phyloP scores from a whole-genome alignment of 1,284 basidiomycete species.

The Blastosporella zonata region DNA sequence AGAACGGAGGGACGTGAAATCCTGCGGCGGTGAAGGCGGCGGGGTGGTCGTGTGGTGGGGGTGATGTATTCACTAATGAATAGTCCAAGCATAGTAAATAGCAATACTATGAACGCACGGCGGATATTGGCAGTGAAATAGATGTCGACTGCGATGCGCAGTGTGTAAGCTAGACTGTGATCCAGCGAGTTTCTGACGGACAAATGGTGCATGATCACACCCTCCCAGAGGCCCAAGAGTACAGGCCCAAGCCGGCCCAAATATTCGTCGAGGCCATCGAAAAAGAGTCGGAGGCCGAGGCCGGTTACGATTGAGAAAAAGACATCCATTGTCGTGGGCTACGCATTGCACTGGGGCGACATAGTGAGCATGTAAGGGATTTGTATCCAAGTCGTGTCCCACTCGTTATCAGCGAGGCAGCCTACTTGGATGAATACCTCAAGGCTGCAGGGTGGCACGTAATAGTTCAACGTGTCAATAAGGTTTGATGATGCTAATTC shows the following conservation, averaged over 20 bases:
- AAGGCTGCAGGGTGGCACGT: constrained; percentile 5
- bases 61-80: constrained; percentile 30
- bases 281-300: constrained; percentile 38
- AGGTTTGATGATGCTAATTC: too few relatives aligned
- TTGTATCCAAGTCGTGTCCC: constrained; percentile 22
- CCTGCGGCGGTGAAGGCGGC: constrained; percentile 27
- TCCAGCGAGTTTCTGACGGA: constrained; percentile 29
- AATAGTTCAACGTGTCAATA: too few relatives aligned
- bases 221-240: constrained; percentile 41
- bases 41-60: constrained; percentile 13
- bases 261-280: constrained; percentile 19
- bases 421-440: constrained; percentile 13
- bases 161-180: constrained; percentile 38
- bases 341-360: constrained; percentile 27
- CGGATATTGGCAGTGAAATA: constrained; percentile 30
- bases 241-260: constrained; percentile 26
- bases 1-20: constrained; percentile 23
- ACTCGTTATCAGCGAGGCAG: constrained; percentile 8
- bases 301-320: constrained; percentile 37
- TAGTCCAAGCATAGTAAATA: constrained; percentile 35
- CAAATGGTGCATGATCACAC: constrained; percentile 35
- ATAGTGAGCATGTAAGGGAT: constrained; percentile 21
- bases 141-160: constrained; percentile 38
- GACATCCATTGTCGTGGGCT: constrained; percentile 35
- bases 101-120: constrained; percentile 29